Evolutionary conservation across 2,329 filamentous ascomycete genomes (phyloP).

Genomic region (Torrubiella hemipterigena): DNA sequence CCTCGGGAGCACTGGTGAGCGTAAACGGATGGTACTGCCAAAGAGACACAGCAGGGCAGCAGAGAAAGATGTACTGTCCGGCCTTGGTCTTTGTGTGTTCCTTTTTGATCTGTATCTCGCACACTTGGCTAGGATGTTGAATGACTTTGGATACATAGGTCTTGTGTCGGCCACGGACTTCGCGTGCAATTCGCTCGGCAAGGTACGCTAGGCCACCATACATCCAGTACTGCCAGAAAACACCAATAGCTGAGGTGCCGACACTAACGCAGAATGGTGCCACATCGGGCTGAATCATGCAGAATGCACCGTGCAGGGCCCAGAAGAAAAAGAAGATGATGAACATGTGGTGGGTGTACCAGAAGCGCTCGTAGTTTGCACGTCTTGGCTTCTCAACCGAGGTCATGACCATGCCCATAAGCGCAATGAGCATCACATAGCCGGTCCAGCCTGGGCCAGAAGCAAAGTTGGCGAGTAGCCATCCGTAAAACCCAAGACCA

Average conservation of each 20-base stretch:
- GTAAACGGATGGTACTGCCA: constrained; percentile 89
- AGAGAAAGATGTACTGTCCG: constrained; percentile 82
- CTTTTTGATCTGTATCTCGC: constrained; percentile 88
- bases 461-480: constrained; percentile 62
- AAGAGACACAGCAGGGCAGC: constrained; percentile 72
- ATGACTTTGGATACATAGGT: constrained; percentile 83
- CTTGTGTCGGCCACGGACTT: constrained; percentile 69
- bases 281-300: constrained; percentile 79
- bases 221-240: constrained; percentile 88
- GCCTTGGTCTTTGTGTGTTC: constrained; percentile 71
- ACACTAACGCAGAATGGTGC: constrained; percentile 66
- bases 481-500: constrained; percentile 67
- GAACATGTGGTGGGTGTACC: constrained; percentile 84
- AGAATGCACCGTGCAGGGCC: constrained; percentile 81
- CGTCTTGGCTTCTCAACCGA: constrained; percentile 67
- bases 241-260: constrained; percentile 53
- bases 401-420: constrained; percentile 70
- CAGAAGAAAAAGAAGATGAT: constrained; percentile 84
- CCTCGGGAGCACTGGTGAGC: constrained; percentile 74
- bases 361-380: constrained; percentile 80
- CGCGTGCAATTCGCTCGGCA: constrained; percentile 65
- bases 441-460: constrained; percentile 79
- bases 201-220: constrained; percentile 73
- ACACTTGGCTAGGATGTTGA: constrained; percentile 79
- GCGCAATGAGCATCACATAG: constrained; percentile 68